phyloP scores from a whole-genome alignment of 805 yeast species.

The Grigorovia jiainica region DNA sequence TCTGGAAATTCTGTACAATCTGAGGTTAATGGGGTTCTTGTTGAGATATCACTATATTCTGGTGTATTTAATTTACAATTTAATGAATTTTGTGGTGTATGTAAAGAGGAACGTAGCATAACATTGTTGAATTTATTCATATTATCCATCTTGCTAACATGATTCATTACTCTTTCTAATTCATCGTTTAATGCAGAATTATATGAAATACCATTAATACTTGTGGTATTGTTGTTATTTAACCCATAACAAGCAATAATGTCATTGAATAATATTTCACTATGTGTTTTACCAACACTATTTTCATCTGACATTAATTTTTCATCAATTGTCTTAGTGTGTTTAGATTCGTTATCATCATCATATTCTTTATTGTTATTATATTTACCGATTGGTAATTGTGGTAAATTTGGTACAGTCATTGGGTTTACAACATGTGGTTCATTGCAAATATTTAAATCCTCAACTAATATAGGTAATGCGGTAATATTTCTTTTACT shows the following conservation, averaged over 20 bases:
- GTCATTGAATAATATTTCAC: conserved; percentile 22
- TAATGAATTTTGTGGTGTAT: background rate
- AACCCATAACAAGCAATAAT: conserved; percentile 18
- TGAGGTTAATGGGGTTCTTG: conserved; percentile 10
- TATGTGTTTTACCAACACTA: conserved; percentile 7
- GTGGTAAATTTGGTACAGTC: too few relatives aligned
- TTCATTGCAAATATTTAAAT: background rate
- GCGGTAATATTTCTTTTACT: background rate
- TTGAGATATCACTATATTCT: conserved; percentile 4
- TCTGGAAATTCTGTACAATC: conserved; percentile 19
- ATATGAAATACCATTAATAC: conserved; percentile 1
- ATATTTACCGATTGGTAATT: background rate
- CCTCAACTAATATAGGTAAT: background rate
- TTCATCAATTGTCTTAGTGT: background rate
- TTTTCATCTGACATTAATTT: background rate
- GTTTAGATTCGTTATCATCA: background rate
- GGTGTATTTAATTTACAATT: conserved; percentile 2
- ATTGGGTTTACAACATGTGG: background rate
- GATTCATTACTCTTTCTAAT: conserved; percentile 15
- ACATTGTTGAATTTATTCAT: conserved; percentile 1
- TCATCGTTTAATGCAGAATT: conserved; percentile 9
- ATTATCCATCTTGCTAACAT: conserved; percentile 8
- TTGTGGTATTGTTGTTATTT: background rate
- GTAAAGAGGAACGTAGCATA: background rate
- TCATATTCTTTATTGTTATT: background rate